Conservation (phyloP, 192 early-diverging fungal genomes). For the Coemansia sp. region DNA sequence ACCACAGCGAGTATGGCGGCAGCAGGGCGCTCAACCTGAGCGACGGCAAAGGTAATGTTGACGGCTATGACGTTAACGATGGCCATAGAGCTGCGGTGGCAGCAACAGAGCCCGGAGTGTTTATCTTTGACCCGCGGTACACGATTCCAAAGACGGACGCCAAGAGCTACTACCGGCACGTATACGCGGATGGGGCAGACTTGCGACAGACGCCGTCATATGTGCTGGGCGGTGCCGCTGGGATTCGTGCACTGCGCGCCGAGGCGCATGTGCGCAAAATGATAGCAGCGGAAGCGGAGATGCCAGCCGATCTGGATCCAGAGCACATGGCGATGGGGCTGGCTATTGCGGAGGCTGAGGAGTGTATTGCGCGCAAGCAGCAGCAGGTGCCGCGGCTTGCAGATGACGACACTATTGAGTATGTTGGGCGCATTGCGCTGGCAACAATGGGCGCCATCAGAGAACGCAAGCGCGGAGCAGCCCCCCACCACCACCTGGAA, state of each 20-base stretch:
- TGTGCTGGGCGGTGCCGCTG: conserved; percentile 38
- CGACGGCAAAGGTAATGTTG: neutral
- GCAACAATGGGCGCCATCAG: conserved; percentile 51
- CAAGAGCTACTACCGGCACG: conserved; percentile 30
- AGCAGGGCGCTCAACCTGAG: conserved; percentile 5
- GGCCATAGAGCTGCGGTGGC: neutral
- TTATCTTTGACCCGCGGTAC: conserved; percentile 7
- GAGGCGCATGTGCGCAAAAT: conserved; percentile 15
- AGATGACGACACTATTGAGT: conserved; percentile 31
- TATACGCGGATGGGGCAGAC: conserved; percentile 16
- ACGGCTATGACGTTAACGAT: too few relatives aligned
- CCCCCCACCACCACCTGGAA: neutral
- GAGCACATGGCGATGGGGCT: conserved; percentile 44
- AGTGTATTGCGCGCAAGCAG: conserved; percentile 30
- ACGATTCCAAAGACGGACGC: conserved; percentile 34
- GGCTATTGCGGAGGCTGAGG: conserved; percentile 32
- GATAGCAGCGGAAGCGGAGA: neutral
- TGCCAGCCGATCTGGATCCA: conserved; percentile 12
- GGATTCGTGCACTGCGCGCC: conserved; percentile 27
- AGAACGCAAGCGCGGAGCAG: conserved; percentile 21
- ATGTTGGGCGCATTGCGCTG: conserved; percentile 35
- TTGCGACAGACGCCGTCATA: conserved; percentile 22
- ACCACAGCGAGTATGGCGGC: neutral
- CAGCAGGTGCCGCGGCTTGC: conserved; percentile 13
- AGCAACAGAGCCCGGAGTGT: neutral